Conservation (phyloP, 163 green algal genomes). For the Volvox carteri region DNA sequence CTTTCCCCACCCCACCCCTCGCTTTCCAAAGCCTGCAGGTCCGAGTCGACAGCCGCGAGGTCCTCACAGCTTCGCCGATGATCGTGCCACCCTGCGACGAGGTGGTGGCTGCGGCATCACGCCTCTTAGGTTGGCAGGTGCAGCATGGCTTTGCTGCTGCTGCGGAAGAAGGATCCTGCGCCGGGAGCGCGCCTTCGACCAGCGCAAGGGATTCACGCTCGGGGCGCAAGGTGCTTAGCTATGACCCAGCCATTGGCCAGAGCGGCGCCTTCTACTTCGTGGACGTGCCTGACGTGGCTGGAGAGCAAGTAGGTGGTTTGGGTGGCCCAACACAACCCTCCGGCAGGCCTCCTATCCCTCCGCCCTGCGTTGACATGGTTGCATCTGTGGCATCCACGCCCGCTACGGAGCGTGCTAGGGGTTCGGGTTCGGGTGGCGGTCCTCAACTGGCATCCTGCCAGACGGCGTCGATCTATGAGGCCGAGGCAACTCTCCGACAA, state of each 20-base stretch:
- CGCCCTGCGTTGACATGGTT: neutral
- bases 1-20: too few species aligned
- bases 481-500: neutral
- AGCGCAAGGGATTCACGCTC: neutral
- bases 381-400: neutral
- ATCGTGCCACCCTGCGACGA: slow-evolving; percentile 49
- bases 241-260: slow-evolving; percentile 53
- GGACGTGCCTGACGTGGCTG: slow-evolving; percentile 27
- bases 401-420: neutral
- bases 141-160: slow-evolving; percentile 28
- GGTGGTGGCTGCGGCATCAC: slow-evolving; percentile 24
- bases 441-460: neutral
- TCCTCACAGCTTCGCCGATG: slow-evolving; percentile 19
- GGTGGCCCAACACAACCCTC: neutral
- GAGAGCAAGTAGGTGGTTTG: neutral
- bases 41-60: neutral
- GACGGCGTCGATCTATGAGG: neutral
- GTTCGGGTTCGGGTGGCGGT: neutral
- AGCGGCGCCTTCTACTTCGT: slow-evolving; percentile 59
- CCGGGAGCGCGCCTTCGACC: neutral
- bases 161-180: neutral
- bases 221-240: slow-evolving; percentile 54
- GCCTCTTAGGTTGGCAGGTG: slow-evolving; percentile 53
- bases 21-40: slow-evolving; percentile 3
- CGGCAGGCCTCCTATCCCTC: neutral